phyloP scores from a whole-genome alignment of 805 yeast genomes.

The Jamesozyma rosinii region DNA sequence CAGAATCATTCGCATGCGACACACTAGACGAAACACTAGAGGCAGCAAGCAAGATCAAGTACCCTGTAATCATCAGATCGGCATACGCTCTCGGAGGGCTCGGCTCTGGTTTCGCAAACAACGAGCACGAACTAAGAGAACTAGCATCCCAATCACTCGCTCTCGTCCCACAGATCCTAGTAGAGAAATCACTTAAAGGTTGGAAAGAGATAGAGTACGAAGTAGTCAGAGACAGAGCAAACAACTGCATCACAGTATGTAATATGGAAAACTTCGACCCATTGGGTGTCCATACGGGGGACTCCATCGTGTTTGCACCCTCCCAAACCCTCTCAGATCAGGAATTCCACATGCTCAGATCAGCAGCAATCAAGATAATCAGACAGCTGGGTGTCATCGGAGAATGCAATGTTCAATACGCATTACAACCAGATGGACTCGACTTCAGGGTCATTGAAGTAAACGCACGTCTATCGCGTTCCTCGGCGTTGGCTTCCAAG shows the following conservation, averaged over 20 bases:
- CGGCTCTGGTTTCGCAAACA: constrained; percentile 93
- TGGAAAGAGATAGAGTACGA: constrained; percentile 99
- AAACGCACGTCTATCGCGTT: constrained; percentile 91
- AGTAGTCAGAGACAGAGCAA: constrained; percentile 93
- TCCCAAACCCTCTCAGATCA: constrained; percentile 95
- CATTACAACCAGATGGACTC: constrained; percentile 88
- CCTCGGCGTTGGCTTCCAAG: constrained; percentile 95
- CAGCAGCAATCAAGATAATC: constrained; percentile 94
- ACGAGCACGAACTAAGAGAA: constrained; percentile 73
- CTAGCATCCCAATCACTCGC: constrained; percentile 84
- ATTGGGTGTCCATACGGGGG: constrained; percentile 96
- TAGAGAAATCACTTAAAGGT: constrained; percentile 94
- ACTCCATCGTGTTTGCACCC: constrained; percentile 97
- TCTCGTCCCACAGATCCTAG: constrained; percentile 87
- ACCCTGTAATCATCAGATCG: constrained; percentile 94
- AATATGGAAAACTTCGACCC: constrained; percentile 99
- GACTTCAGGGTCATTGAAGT: constrained; percentile 97
- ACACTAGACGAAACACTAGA: constrained; percentile 83
- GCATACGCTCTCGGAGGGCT: constrained; percentile 96
- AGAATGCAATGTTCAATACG: constrained; percentile 97
- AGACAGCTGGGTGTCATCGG: constrained; percentile 98
- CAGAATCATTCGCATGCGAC: constrained; percentile 92
- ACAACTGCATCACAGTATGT: constrained; percentile 96
- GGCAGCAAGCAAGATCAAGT: constrained; percentile 85
- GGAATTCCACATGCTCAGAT: constrained; percentile 94